Conservation (phyloP, 495 filamentous ascomycete genomes). For the Opeltia flavorubescens region DNA sequence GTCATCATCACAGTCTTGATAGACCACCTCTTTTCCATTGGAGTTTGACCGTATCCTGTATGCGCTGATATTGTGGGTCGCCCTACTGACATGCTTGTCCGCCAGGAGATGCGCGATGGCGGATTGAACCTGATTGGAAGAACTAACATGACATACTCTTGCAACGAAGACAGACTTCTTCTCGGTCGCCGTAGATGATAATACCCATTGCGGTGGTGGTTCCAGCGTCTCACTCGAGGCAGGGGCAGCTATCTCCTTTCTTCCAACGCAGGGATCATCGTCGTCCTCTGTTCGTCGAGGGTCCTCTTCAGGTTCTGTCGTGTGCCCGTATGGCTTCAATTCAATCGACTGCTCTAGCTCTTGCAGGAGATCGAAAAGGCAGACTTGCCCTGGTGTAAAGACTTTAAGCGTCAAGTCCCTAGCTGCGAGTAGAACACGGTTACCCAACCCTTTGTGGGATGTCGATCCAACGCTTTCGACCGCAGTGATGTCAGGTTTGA, state of each 20-base stretch:
- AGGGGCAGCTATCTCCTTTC: no score
- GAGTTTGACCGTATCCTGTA: slow-evolving; percentile 36
- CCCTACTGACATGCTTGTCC: slow-evolving; percentile 68
- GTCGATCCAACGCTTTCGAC: slow-evolving; percentile 34
- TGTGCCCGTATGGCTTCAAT: slow-evolving; percentile 6
- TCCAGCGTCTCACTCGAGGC: no score
- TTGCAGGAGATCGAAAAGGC: slow-evolving; percentile 63
- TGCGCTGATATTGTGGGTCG: slow-evolving; percentile 82
- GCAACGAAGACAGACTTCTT: slow-evolving; percentile 84
- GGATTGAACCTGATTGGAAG: slow-evolving; percentile 49
- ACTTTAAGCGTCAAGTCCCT: slow-evolving; percentile 48
- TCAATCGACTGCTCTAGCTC: slow-evolving; percentile 26
- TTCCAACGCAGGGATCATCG: not conserved
- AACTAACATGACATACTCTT: slow-evolving; percentile 51
- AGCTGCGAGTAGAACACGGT: slow-evolving; percentile 48
- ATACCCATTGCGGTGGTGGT: slow-evolving; percentile 46
- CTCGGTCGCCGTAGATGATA: slow-evolving; percentile 59
- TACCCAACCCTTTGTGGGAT: slow-evolving; percentile 48
- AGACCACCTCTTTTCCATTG: slow-evolving; percentile 37
- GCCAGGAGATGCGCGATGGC: slow-evolving; percentile 59
- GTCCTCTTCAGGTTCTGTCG: not conserved
- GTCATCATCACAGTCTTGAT: slow-evolving; percentile 90
- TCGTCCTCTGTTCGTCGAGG: slow-evolving; percentile 6
- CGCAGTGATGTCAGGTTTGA: slow-evolving; percentile 54
- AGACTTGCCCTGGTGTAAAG: slow-evolving; percentile 62